A percentile compares a stretch with the other conserved stretches of the same genome.
Conservation (phyloP, 2,329 filamentous ascomycete genomes). For the Pseudogymnoascus sp. region DNA sequence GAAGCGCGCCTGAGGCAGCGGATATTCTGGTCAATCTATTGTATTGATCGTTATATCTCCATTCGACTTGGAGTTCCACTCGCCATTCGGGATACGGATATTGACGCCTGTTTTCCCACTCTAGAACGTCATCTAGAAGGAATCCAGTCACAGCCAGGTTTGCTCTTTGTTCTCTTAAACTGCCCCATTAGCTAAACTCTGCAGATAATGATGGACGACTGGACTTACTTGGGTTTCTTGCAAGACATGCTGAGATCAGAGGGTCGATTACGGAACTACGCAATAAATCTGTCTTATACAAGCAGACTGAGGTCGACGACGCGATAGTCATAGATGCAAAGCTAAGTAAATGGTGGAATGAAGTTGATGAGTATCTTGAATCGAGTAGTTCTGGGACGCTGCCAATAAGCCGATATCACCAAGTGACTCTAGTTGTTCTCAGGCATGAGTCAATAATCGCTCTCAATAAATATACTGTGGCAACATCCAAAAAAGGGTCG, state of each 20-base stretch:
- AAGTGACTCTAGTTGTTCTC: slow-evolving; percentile 32
- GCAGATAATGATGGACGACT: slow-evolving; percentile 14
- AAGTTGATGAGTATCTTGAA: slow-evolving; percentile 38
- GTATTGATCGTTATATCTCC: neutral
- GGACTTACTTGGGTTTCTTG: slow-evolving; percentile 29
- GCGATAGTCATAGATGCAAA: slow-evolving; percentile 36
- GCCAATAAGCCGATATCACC: slow-evolving; percentile 28
- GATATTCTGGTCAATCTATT: slow-evolving; percentile 6
- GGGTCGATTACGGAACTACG: slow-evolving; percentile 41
- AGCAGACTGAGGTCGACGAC: slow-evolving; percentile 31
- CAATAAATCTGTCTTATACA: slow-evolving; percentile 38
- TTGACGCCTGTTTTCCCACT: neutral
- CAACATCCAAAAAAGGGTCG: slow-evolving; percentile 31
- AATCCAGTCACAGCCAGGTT: neutral
- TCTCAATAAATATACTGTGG: slow-evolving; percentile 38
- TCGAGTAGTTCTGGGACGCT: slow-evolving; percentile 20
- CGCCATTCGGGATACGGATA: neutral
- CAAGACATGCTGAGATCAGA: slow-evolving; percentile 37
- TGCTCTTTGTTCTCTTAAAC: neutral
- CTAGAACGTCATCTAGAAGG: neutral
- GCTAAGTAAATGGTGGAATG: slow-evolving; percentile 41
- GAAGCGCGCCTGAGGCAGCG: neutral
- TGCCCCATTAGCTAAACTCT: neutral
- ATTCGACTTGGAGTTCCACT: slow-evolving; percentile 11
- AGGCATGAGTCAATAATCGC: slow-evolving; percentile 41